phyloP scores from a whole-genome alignment of 306 rosid genomes.

The Gleditsia sinensis region DNA sequence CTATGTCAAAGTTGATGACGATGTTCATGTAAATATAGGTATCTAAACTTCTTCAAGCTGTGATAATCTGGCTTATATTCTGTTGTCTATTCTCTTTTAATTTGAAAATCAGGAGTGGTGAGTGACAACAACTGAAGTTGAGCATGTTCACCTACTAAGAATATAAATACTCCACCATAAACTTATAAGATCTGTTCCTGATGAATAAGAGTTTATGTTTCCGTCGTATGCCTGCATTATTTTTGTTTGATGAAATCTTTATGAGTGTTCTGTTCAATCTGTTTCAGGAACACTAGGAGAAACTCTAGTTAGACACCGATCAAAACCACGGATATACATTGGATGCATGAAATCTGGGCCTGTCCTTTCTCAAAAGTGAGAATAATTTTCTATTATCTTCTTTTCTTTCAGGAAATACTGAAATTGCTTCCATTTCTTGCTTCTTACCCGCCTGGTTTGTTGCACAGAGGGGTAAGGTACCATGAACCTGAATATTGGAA shows the following conservation, averaged over 20 bases:
- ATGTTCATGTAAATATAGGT: conserved; percentile 98
- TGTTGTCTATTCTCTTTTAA: not conserved
- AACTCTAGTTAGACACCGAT: conserved; percentile 84
- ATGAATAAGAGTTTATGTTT: conserved; percentile 27
- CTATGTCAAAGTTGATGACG: conserved; percentile 96
- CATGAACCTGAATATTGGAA: conserved; percentile 98
- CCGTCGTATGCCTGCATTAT: not conserved
- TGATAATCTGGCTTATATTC: not conserved
- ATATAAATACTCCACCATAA: not conserved
- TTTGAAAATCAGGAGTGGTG: not conserved
- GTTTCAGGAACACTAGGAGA: conserved; percentile 88
- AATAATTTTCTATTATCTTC: not conserved
- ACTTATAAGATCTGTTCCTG: not conserved
- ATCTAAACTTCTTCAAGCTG: conserved; percentile 19
- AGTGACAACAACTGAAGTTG: not conserved
- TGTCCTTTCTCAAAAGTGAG: conserved; percentile 86
- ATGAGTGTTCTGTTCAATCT: conserved; percentile 28
- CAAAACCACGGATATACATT: conserved; percentile 72
- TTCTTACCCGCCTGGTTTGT: conserved; percentile 42
- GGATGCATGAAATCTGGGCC: conserved; percentile 99
- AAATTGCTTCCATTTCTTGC: conserved; percentile 23
- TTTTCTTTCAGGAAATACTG: conserved; percentile 9
- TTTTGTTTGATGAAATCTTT: not conserved
- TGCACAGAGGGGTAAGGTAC: conserved; percentile 92
- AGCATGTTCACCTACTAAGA: not conserved